These are phyloP conservation scores for Yamadazyma scolyti DNA, from an alignment of 805 yeast species.

Conservation along the genomic window DNA sequence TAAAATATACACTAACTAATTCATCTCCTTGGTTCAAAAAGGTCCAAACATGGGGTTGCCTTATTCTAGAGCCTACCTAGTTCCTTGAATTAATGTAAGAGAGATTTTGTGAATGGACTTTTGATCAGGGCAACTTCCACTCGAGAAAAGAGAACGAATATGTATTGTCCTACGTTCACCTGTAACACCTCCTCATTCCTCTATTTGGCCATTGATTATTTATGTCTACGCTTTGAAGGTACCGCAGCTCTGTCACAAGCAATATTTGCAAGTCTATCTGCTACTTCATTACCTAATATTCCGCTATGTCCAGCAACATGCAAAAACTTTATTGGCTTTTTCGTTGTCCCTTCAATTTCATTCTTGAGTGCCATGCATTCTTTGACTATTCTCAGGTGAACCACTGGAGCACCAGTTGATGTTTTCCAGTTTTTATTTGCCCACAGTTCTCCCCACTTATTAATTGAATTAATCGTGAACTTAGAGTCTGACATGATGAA, in stretches of 20 bases:
- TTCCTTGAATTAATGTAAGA: too few relatives aligned
- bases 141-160: too few relatives aligned
- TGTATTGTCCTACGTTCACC: too few relatives aligned
- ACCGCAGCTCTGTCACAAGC: conserved; percentile 52
- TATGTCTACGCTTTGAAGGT: too few relatives aligned
- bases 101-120: too few relatives aligned
- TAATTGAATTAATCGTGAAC: conserved; percentile 56
- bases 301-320: conserved; percentile 79
- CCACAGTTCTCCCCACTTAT: conserved; percentile 47
- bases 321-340: conserved; percentile 45
- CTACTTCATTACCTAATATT: conserved; percentile 66
- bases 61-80: too few relatives aligned
- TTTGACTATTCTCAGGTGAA: conserved; percentile 51
- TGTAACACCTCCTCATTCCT: too few relatives aligned
- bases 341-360: conserved; percentile 26
- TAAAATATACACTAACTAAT: too few relatives aligned
- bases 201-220: too few relatives aligned
- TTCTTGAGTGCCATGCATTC: conserved; percentile 22
- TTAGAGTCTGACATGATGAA: conserved; percentile 67
- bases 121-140: too few relatives aligned
- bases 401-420: conserved; percentile 42
- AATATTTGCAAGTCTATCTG: conserved; percentile 69
- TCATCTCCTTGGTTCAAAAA: too few relatives aligned
- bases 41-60: too few relatives aligned
- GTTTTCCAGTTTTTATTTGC: conserved; percentile 49